Evolutionary conservation across 2,329 filamentous ascomycete species (phyloP), one percentile per base, ranked within the genome.

Genomic region (Nannizziopsis arthrosporioides): DNA sequence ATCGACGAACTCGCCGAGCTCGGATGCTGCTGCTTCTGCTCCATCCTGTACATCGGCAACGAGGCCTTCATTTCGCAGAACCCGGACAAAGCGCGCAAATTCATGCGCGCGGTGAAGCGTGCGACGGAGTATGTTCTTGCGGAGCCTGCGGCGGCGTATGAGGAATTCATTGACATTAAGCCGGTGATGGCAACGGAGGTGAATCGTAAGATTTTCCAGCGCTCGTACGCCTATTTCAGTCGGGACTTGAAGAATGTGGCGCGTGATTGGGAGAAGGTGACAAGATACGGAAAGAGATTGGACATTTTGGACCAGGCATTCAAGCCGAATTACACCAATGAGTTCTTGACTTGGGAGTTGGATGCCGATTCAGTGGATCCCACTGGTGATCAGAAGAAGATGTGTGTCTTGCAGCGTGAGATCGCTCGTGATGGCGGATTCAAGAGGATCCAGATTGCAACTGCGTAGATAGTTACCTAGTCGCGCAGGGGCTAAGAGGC

Each of bases 1-100:
- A 88, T 88, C 59, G 84, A 88, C 62, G 77, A 87, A 68, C 80
- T 88, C 22, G 84, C 84, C 31, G 81, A 86, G 63, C 72, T 87
- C 2, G 84, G 84, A 43, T 88, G 84, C 70, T 88, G 84, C 76
- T 88, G 84, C 73, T 88, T 88, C 76, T 88, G 84, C 67, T 80
- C 79, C 22, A 84, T 88, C 63, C 72, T 88, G 36, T 87, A 88
- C 72, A 88, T 88, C 54, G 83, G 80, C 57, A 87, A 88, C 65
- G 82, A 87, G 58, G 60, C 60, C 7, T 88, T 88, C 67, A 65
- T 87, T 39, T 62, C 69, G n/a, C 68, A 76, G 51, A 77, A 85
- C 66, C 78, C 78, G 0, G 80, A 78, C 1, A 80, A 81, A 61
- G 78, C 84, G 2, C 66, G 67, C 50, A 75, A 77, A 38, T 88